These are phyloP conservation scores for Arthrobotrys iridis DNA, from an alignment of 2,329 filamentous ascomycete genomes.

Conservation along the genomic window DNA sequence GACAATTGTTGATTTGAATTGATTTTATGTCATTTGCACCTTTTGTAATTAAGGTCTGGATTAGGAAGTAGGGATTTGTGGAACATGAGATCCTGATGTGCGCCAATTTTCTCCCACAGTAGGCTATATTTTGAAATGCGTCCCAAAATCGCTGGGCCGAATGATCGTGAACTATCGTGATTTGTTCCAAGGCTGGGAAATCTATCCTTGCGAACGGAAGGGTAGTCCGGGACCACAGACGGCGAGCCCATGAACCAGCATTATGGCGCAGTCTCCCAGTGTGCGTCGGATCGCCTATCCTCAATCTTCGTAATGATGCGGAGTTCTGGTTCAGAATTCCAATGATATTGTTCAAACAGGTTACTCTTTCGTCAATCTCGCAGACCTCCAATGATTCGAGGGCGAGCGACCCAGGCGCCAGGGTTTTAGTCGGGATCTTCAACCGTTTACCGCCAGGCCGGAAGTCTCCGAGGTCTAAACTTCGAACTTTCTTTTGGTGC, in stretches of 20 bases:
- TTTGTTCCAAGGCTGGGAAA: neutral
- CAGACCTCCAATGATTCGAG: neutral
- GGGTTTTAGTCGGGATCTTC: neutral
- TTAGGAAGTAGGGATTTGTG: neutral
- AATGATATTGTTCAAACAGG: neutral
- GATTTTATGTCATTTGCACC: neutral
- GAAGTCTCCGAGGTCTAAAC: neutral
- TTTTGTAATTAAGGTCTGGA: neutral
- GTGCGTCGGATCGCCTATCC: neutral
- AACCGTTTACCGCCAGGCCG: neutral
- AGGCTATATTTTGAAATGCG: neutral
- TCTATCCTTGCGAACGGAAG: neutral
- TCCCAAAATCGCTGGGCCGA: slow-evolving; percentile 4
- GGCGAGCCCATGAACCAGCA: neutral
- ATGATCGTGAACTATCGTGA: slow-evolving; percentile 21
- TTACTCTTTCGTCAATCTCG: neutral
- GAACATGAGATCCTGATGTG: slow-evolving; percentile 6
- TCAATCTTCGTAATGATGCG: neutral
- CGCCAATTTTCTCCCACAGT: neutral
- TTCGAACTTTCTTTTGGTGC: neutral
- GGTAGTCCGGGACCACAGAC: neutral
- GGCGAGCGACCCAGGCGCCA: neutral
- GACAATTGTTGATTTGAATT: neutral
- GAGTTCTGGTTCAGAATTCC: neutral
- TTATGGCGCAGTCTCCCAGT: neutral